Evolutionary conservation across 2,329 filamentous ascomycete species (phyloP), one percentile per base, ranked within the genome.

Genomic region (Neonectria magnoliae): DNA sequence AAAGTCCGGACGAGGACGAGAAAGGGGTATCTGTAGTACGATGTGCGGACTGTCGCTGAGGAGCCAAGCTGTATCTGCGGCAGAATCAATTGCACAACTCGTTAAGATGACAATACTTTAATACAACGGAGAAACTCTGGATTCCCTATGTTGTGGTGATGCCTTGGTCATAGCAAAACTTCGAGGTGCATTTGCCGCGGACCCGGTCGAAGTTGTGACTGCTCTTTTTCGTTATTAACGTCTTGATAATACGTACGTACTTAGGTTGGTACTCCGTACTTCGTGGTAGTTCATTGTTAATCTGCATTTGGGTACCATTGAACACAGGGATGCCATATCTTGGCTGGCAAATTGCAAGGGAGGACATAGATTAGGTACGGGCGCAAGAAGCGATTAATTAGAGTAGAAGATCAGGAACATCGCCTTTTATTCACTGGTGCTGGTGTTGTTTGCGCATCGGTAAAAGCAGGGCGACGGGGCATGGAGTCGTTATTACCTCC

Each of bases 241-340:
- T 18, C 27, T 29, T n/a, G 4, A 22, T 8, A 16, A 14, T n/a
- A 14, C 31, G 31, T 11, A 33, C 10, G 8, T 33, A 36, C 25
- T 1, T 25, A 5, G 25, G 25, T 25, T 5, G 25, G 25, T 25
- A 31, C 29, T 31, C 10, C 29, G 25, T 25, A 31, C 29, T 31
- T 31, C 29, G 29, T 36, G 6, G 25, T 25, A 31, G 56, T 38
- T 48, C 50, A 18, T 31, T 50, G 27, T 54, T 14, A 50, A 50
- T 18, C 38, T 9, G 36, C 45, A 44, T 55, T 55, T 63, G 55
- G 60, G 60, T 58, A 55, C 41, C 60, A 63, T 63, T 53, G 42
- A 27, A 42, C 47, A 55, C 55, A 58, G 41, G 60, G 60, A 63
- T 63, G 16, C 36, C 31, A 54, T 63, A 63, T 63, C 55, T 48